These are phyloP conservation scores for Chrysosporium queenslandicum DNA, from an alignment of 2,329 filamentous ascomycete genomes.

Conservation along the genomic window DNA sequence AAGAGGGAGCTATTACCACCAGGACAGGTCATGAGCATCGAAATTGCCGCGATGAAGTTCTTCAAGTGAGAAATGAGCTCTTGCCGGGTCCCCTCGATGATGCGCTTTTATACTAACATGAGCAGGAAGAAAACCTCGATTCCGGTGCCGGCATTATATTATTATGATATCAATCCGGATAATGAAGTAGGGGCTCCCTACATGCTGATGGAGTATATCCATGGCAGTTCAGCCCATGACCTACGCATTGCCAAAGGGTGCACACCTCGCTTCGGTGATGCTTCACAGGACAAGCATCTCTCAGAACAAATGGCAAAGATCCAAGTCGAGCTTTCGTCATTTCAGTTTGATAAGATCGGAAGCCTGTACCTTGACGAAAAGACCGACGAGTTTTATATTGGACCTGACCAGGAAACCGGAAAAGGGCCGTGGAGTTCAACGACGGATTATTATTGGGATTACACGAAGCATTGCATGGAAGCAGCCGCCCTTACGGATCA, in stretches of 20 bases:
- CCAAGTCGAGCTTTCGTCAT: slow-evolving; percentile 9
- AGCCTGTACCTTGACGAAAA: not conserved
- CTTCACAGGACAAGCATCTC: slow-evolving; percentile 4
- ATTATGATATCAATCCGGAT: not conserved
- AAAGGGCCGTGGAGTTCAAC: slow-evolving; percentile 3
- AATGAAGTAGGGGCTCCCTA: slow-evolving; percentile 8
- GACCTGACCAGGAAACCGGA: not conserved
- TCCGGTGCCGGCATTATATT: slow-evolving; percentile 8
- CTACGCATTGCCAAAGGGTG: not conserved
- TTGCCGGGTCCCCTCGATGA: no score
- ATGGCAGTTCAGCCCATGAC: slow-evolving; percentile 5
- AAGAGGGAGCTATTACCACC: not conserved
- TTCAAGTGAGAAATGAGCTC: not conserved
- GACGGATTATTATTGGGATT: slow-evolving; percentile 5
- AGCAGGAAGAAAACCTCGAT: not conserved
- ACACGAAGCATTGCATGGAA: slow-evolving; percentile 7
- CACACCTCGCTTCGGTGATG: not conserved
- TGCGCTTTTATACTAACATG: not conserved
- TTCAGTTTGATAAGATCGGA: slow-evolving; percentile 10
- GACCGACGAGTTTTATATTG: slow-evolving; percentile 4
- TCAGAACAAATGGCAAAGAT: slow-evolving; percentile 9
- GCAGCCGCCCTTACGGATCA: not conserved
- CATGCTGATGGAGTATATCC: slow-evolving; percentile 13
- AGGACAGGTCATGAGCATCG: not conserved
- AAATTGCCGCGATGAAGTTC: slow-evolving; percentile 6